Conservation (phyloP, 108 stramenopile species). For the Aurantiochytrium sp. region DNA sequence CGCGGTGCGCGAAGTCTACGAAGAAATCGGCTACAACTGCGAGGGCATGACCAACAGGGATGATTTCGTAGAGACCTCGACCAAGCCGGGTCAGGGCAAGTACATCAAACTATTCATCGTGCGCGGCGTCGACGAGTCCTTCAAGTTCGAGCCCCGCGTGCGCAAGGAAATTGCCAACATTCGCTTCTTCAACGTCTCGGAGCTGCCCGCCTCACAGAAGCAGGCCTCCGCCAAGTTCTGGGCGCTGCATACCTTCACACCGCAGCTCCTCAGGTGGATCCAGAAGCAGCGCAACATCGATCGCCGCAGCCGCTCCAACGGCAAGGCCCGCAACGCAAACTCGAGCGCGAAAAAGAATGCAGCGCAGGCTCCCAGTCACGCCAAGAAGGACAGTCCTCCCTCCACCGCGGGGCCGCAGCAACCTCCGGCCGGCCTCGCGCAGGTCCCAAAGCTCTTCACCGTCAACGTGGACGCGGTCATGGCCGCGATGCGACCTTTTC, state of each 20-base stretch:
- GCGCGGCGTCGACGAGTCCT: neutral
- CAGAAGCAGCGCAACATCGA: neutral
- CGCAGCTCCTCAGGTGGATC: neutral
- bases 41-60: neutral
- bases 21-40: constrained; percentile 46
- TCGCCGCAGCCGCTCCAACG: neutral
- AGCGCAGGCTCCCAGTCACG: no score
- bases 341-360: neutral
- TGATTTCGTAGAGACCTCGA: neutral
- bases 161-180: constrained; percentile 45
- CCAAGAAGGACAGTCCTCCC: no score
- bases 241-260: neutral
- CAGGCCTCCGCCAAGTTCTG: neutral
- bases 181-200: constrained; percentile 20
- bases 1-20: constrained; percentile 45
- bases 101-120: constrained; percentile 32
- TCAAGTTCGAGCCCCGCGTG: neutral
- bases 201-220: neutral
- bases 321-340: neutral
- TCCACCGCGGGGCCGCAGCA: no score
- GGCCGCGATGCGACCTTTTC: neutral
- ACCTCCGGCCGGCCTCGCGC: no score
- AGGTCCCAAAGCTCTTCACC: neutral
- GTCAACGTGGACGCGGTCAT: neutral
- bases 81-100: neutral